Evolutionary conservation across 2,329 filamentous ascomycete genomes (phyloP), one percentile per base, ranked within the genome.

Genomic region (Akanthomyces uredinophilus): DNA sequence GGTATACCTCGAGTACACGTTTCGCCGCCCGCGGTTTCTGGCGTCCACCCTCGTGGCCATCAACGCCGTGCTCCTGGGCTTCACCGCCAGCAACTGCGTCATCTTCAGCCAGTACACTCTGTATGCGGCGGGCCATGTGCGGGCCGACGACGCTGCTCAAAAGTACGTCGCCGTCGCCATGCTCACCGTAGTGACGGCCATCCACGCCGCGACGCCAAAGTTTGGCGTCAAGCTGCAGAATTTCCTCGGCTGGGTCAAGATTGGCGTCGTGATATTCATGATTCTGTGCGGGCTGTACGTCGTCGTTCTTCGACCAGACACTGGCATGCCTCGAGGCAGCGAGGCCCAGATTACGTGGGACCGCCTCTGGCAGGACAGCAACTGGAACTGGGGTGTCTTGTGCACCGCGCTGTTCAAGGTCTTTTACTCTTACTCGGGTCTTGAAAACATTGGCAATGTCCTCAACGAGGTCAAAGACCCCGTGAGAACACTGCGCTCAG

Each of bases 391-490:
- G 81, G 85, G 86, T 35, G 77, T 83, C 1, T 76, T 91, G n/a
- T 84, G 86, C 0, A 89, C 87, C 0, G 82, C 87, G 0, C 73
- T 91, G 0, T 87, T 87, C 74, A 87, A 87, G 66, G 85, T 90
- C 0, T 84, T 87, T 50, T 90, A 90, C 70, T 88, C 87, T 0
- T 91, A 89, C 62, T 79, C 86, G 0, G 88, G 88, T 0, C 75
- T 88, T 14, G 83, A 79, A 58, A 90, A 90, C 64, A 79, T 87
- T 65, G 89, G 87, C 72, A 88, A 90, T 66, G 87, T 90, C 4
- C 76, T 91, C 56, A 89, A 88, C 68, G 88, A 91, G 70, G 87
- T 91, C 22, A 85, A 85, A 64, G 80, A 90, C 63, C 88, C 88
- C 0, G 81, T 90, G 0, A 76, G 81, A 16, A 91, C 88, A 0